Percentiles rank a stretch among this genome's conserved stretches.
These are phyloP conservation scores for Xylaria telfairii DNA, from an alignment of 495 filamentous ascomycete species.

Conservation along the genomic window DNA sequence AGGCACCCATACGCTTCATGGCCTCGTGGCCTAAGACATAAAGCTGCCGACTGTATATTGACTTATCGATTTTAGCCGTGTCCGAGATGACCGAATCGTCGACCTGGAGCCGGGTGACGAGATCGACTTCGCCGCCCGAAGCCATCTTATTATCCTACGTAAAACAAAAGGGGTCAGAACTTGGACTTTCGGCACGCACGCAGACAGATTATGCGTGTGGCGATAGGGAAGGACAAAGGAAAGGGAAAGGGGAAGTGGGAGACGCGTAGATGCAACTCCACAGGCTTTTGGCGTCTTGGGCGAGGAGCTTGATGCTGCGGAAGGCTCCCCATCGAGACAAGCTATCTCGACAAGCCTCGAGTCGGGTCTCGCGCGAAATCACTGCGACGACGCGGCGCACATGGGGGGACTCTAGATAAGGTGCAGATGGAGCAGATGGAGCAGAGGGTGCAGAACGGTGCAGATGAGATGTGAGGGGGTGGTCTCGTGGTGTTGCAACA, in stretches of 20 bases:
- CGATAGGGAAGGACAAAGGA: background rate
- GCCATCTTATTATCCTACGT: constrained; percentile 48
- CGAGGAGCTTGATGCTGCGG: constrained; percentile 1
- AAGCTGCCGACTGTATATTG: constrained; percentile 95
- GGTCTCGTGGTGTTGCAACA: constrained; percentile 26
- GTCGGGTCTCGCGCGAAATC: constrained; percentile 3
- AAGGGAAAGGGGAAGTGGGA: background rate
- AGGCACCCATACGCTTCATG: constrained; percentile 99
- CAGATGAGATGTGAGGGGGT: too few relatives aligned
- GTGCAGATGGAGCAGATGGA: background rate
- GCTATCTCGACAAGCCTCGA: background rate
- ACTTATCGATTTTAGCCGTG: constrained; percentile 85
- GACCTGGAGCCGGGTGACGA: constrained; percentile 83
- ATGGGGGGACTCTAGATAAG: constrained; percentile 23
- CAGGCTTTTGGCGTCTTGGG: constrained; percentile 8
- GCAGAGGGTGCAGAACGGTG: background rate
- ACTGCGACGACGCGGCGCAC: constrained; percentile 16
- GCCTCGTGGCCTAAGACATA: constrained; percentile 99
- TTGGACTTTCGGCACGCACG: too few relatives aligned
- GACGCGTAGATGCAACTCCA: background rate
- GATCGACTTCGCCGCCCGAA: constrained; percentile 57
- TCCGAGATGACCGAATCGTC: constrained; percentile 63
- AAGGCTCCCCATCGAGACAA: constrained; percentile 6
- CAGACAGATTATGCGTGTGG: too few relatives aligned
- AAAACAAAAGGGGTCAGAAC: constrained; percentile 5